Evolutionary conservation across 371 early-diverging fungal genomes (phyloP), one percentile per base, ranked within the genome.

Genomic region (Mortierella sp.): DNA sequence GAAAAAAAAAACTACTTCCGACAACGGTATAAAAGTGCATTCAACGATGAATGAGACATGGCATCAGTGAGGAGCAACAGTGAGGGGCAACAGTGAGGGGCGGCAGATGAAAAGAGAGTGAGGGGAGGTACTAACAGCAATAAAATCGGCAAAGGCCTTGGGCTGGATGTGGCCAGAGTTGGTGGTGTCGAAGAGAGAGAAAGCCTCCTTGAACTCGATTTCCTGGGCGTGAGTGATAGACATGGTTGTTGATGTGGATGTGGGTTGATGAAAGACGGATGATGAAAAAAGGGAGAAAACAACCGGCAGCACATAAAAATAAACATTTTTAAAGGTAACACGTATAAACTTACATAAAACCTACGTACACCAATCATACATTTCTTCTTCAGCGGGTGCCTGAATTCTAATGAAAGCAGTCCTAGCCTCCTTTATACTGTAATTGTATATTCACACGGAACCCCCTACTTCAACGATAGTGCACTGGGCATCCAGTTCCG

Each of bases 401-500:
- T 48, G 19, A 48, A n/a, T n/a, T n/a, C n/a, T n/a, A n/a, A n/a
- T n/a, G n/a, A n/a, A n/a, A n/a, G n/a, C n/a, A n/a, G n/a, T n/a
- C n/a, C n/a, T n/a, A n/a, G n/a, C n/a, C n/a, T n/a, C 21, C 21
- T 19, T 7, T 47, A 7, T 43, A 26, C 55, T 65, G 11, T 39
- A 41, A 37, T 14, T 31, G 28, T 19, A 15, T 43, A 39, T 37
- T n/a, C 37, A 28, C n/a, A n/a, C n/a, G n/a, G 21, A 19, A 19
- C 8, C 50, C 53, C 47, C 56, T 64, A 81, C 8, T 14, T 34
- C 37, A 34, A 34, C 73, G 82, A 50, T 83, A 87, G 80, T 93
- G 93, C n/a, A 91, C 84, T 26, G 93, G 93, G 52, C 93, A 93
- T 7, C 86, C 82, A 49, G 85, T 86, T 49, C 90, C 89, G 59